Evolutionary conservation across 140 eudicot species (phyloP), one percentile per base, ranked within the genome.

Genomic region (Oenanthe javanica): DNA sequence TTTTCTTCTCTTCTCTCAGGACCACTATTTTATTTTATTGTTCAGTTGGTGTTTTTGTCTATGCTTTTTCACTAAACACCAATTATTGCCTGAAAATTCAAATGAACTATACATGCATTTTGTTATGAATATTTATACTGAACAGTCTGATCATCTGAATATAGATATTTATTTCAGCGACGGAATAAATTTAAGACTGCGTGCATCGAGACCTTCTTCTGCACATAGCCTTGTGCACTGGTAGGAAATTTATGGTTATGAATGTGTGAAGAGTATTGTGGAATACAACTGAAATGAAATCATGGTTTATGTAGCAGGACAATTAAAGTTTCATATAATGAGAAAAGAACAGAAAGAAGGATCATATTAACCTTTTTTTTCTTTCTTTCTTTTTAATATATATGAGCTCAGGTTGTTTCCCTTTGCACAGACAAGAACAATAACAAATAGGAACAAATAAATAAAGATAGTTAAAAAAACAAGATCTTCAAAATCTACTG

Each of bases 401-500:
- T 77, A 66, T 78, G 83, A 83, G 84, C 76, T 83, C 61, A 81
- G 76, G 87, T 82, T 85, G 88, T 85, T 90, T 89, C 90, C 92
- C 84, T 67, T 52, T 80, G 79, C 86, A 85, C 83, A 79, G 93
- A 89, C 93, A 89, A 79, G 85, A 89, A 81, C 71, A 86, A 80
- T 81, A 70, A 50, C 78, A 64, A 70, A 83, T 64, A 66, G 77
- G 79, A 80, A 74, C 63, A 72, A 82, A 74, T 64, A 63, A 85
- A 83, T 40, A 78, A 64, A 80, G 40, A 73, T 76, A 79, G 49
- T 70, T 75, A 73, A 70, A 71, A 76, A 6, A 47, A 5, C 86
- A 87, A 69, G 72, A 87, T 72, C 79, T 77, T 74, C 77, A 45
- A 82, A 86, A 81, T 64, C 87, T 48, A 70, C 50, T 40, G 63